A percentile compares a stretch with the other conserved stretches of the same genome.
These are phyloP conservation scores for Cryphonectria nitschkei DNA, from an alignment of 2,329 filamentous ascomycete species.

Conservation along the genomic window DNA sequence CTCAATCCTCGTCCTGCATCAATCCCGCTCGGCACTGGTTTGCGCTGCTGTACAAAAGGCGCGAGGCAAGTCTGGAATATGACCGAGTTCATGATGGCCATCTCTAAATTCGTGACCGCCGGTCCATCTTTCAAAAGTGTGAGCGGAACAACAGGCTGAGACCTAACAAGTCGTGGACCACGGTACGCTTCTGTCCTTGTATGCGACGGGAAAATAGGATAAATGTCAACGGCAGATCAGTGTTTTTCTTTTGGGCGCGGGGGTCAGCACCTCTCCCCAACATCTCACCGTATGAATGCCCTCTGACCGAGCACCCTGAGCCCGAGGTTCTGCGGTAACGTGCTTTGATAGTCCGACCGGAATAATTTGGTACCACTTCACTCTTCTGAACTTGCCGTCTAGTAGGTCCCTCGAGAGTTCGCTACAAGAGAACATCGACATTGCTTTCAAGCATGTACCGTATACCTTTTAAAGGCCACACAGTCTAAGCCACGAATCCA, in stretches of 20 bases:
- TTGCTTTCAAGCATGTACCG: not conserved
- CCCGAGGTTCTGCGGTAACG: not conserved
- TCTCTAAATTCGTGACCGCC: not conserved
- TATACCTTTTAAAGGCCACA: slow-evolving; percentile 13
- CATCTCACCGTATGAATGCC: not conserved
- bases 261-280: not conserved
- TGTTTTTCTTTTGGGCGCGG: not conserved
- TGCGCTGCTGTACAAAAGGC: not conserved
- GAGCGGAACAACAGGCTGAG: not conserved
- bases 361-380: not conserved
- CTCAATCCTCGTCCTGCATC: not conserved
- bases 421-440: not conserved
- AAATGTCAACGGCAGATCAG: slow-evolving; percentile 4
- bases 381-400: too few relatives aligned
- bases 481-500: slow-evolving; percentile 22
- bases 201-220: slow-evolving; percentile 2
- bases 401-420: not conserved
- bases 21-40: not conserved
- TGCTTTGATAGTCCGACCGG: not conserved
- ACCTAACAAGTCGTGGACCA: not conserved
- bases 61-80: not conserved
- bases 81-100: not conserved
- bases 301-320: not conserved
- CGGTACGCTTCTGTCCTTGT: not conserved
- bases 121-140: not conserved